Conservation (phyloP, 1,284 basidiomycete species). For the Pseudozyma pruni region DNA sequence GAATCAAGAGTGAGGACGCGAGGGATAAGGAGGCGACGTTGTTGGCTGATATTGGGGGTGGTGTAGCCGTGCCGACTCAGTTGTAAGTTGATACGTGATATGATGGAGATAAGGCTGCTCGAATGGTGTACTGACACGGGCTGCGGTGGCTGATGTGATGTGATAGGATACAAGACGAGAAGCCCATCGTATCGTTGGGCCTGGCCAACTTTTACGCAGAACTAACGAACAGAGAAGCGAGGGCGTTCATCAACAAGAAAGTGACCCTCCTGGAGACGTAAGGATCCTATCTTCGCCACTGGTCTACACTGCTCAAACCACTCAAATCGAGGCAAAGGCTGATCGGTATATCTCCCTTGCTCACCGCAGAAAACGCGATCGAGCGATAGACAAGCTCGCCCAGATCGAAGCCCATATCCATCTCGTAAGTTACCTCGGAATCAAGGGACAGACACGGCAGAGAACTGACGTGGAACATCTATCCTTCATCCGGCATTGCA, state of each 20-base stretch:
- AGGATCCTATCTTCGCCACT: too few species aligned
- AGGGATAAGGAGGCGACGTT: background rate
- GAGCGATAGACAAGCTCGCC: constrained; percentile 42
- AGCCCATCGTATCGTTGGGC: constrained; percentile 42
- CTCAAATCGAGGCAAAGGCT: too few species aligned
- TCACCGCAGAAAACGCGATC: constrained; percentile 40
- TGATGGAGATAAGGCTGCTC: background rate
- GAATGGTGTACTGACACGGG: background rate
- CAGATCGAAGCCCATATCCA: constrained; percentile 53
- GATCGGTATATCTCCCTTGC: background rate
- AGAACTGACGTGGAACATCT: background rate
- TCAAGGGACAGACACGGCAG: background rate
- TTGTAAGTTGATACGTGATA: constrained; percentile 12
- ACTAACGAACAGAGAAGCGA: constrained; percentile 40
- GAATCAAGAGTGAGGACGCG: background rate
- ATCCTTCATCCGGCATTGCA: constrained; percentile 4
- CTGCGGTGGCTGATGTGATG: too few species aligned
- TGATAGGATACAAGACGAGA: constrained; percentile 20
- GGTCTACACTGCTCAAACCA: too few species aligned
- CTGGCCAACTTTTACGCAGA: constrained; percentile 47
- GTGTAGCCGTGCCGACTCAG: constrained; percentile 26
- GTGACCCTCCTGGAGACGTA: constrained; percentile 40
- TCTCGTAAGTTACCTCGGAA: constrained; percentile 43
- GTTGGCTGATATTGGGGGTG: constrained; percentile 30
- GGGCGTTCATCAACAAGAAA: constrained; percentile 49